Evolutionary conservation across 75 land plant species (phyloP), one percentile per base, ranked within the genome.

Genomic region (Pseudotsuga menziesii): DNA sequence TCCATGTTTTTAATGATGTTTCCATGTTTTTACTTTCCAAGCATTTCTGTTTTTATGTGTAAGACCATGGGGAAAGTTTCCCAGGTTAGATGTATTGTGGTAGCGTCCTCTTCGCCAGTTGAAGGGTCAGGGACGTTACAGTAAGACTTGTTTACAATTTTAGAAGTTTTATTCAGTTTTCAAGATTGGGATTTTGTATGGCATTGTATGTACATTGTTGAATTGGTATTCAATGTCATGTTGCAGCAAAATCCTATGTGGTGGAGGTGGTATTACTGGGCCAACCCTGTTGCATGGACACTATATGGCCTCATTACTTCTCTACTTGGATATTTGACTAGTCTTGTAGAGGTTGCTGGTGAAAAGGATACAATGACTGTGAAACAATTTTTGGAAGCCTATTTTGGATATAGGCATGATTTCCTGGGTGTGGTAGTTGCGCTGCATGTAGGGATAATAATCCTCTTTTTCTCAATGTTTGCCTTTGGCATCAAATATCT

Each of bases 191-290:
- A 48, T 48, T 48, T 48, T 48, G 54, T 48, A 48, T 48, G 9
- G 54, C 54, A 48, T 48, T 48, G 54, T 9, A 48, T 48, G 11
- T 12, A 48, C 54, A 48, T 48, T 48, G 54, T 12, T 11, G 54
- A 48, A 9, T 48, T 48, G 54, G 11, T 48, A 48, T 48, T 48
- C 54, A 48, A 48, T 48, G 9, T 48, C 54, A 48, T 9, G 54
- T 48, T 48, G 54, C 54, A 48, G 54, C 54, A 72, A 39, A 89
- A 91, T 25, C 96, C 96, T 27, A 78, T 82, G 52, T 91, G 96
- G 94, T 93, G 96, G 96, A 83, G 91, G 74, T 93, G 96, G 96
- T 91, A 88, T 72, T 93, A 91, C 79, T 93, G 91, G 91, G 80
- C 77, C 52, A 78, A 79, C 57, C 96, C 96, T 27, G 75, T 91